A percentile compares a stretch with the other conserved stretches of the same genome.
phyloP scores from a whole-genome alignment of 768 basidiomycete genomes.

The Leccinum broughii region DNA sequence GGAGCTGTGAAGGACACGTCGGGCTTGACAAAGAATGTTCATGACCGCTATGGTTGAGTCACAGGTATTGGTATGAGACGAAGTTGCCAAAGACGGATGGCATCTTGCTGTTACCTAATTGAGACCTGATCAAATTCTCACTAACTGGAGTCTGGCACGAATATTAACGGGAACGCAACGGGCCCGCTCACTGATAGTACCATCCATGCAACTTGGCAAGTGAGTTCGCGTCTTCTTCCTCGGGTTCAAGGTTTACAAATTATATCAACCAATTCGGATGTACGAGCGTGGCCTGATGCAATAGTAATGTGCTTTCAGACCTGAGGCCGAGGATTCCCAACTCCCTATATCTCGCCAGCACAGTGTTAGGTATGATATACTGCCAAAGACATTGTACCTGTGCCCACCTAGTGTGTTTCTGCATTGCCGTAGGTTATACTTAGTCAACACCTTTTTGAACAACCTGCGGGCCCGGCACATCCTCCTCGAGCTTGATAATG shows the following conservation, averaged over 20 bases:
- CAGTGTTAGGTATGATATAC: neutral
- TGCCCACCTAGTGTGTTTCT: neutral
- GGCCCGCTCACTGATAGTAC: too few relatives aligned
- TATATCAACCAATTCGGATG: neutral
- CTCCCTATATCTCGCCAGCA: neutral
- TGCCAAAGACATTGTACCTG: neutral
- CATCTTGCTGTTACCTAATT: neutral
- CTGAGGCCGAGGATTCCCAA: neutral
- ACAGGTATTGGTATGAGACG: neutral
- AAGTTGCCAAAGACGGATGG: conserved; percentile 17
- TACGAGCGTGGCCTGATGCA: neutral
- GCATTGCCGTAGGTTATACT: neutral
- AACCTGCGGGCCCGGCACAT: neutral
- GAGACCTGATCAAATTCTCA: conserved; percentile 3
- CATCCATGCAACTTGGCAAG: too few relatives aligned
- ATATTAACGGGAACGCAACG: conserved; percentile 3
- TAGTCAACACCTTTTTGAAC: neutral
- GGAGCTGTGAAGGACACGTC: conserved; percentile 24
- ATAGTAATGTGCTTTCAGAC: neutral
- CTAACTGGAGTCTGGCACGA: neutral
- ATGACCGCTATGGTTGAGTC: conserved; percentile 14
- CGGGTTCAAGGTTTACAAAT: neutral
- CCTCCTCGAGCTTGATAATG: neutral
- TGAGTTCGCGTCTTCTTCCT: too few relatives aligned
- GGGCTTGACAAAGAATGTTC: conserved; percentile 22